Base-by-base conservation (phyloP, 2,329 filamentous ascomycete genomes). In the Beauveria pseudobassiana region DNA sequence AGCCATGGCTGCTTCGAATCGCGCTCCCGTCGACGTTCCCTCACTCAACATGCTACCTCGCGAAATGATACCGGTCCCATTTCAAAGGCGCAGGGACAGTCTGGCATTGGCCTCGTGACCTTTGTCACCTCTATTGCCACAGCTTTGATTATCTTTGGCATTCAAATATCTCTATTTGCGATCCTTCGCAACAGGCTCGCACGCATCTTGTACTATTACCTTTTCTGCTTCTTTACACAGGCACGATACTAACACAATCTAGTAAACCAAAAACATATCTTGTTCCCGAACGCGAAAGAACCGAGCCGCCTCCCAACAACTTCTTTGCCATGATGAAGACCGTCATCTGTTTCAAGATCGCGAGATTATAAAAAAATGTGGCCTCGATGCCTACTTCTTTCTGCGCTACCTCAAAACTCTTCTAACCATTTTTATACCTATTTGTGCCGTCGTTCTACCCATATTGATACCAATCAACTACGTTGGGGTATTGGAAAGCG, bases 381-480 rank as follows among this genome's bases (percentile, higher is more conserved):
- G 95, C 20, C 83, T 99, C 10, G 95, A 99, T 72, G 92, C 93
- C 69, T 99, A 96, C 76, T 96, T 98, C 78, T 99, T 99, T 74
- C 81, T 99, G 1, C 89, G 96, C 64, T 99, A 96, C 70, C 83
- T 86, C 16, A 83, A 83, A 66, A 83, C 70, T 73, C 84, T 98
- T 5, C 82, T 98, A 49, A 87, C 96, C 71, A 96, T 99, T 64
- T 98, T 99, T 72, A 77, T 96, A 45, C 92, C 95, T 1, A 86
- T 96, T 62, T 86, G 89, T 14, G 67, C 85, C 28, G 70, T 97
- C 56, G 87, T 96, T 30, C 79, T 97, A 59, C 95, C 95, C 0
- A 88, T 97, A 26, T 78, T 99, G 49, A 77, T 98, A 2, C 93
- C 95, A 0, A 74, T 99, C 65, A 99, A 99, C 71, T 87, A 85